Evolutionary conservation across 1,139 yeast species (phyloP).

Genomic region (Yarrowia galli): DNA sequence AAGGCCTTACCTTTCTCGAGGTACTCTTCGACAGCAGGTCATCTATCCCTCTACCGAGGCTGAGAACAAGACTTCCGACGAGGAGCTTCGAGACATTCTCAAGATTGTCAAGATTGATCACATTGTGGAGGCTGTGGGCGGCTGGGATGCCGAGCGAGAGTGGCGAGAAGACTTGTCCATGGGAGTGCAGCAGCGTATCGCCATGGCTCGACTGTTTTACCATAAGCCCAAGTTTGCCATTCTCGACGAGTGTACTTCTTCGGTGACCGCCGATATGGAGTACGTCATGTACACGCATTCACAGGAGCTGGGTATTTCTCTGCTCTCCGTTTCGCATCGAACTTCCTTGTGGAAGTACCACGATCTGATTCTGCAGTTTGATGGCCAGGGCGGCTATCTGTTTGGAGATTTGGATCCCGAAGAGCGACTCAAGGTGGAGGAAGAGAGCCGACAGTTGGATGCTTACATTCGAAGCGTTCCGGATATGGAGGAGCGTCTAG

Average conservation of each 20-base stretch:
- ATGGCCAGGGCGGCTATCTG: constrained; percentile 78
- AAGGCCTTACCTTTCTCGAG: constrained; percentile 80
- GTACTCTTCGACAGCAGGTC: constrained; percentile 84
- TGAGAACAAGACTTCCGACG: constrained; percentile 67
- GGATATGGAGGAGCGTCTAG: constrained; percentile 65
- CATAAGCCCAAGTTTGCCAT: constrained; percentile 94
- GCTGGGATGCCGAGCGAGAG: constrained; percentile 73
- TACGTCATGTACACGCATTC: constrained; percentile 89
- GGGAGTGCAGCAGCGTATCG: constrained; percentile 93
- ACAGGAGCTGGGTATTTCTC: constrained; percentile 77
- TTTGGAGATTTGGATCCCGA: constrained; percentile 75
- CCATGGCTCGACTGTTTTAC: constrained; percentile 91
- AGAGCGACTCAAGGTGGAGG: constrained; percentile 71
- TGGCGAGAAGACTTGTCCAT: constrained; percentile 90
- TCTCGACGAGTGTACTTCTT: constrained; percentile 93
- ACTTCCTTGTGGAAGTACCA: constrained; percentile 95
- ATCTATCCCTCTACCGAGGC: constrained; percentile 80
- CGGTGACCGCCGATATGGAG: constrained; percentile 90
- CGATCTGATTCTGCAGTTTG: constrained; percentile 79
- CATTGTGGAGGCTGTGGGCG: constrained; percentile 53
- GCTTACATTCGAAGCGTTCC: constrained; percentile 72
- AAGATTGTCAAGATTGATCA: constrained; percentile 52
- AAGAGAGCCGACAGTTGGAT: constrained; percentile 71
- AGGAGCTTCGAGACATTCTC: constrained; percentile 68
- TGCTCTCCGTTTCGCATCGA: constrained; percentile 90